phyloP scores from a whole-genome alignment of 345 rosid species.

The Aquilaria yunnanensis region DNA sequence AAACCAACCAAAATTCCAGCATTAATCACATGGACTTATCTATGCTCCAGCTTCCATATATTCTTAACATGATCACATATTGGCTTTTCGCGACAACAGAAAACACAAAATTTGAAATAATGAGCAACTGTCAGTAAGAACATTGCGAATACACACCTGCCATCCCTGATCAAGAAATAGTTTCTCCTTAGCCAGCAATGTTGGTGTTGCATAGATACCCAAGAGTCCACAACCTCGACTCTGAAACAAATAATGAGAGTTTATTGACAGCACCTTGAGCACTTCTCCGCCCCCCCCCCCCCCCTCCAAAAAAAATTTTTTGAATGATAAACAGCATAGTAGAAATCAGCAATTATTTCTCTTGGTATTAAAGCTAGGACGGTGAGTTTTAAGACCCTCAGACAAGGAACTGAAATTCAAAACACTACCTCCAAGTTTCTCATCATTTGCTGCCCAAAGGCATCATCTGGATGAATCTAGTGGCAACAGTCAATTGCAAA shows the following conservation, averaged over 20 bases:
- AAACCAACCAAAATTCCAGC: too few species aligned
- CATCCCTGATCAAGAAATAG: conserved; percentile 87
- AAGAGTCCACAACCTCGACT: conserved; percentile 93
- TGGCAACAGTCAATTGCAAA: conserved; percentile 14
- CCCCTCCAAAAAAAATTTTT: too few species aligned
- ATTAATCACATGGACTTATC: too few species aligned
- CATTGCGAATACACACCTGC: conserved; percentile 54
- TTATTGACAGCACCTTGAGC: too few species aligned
- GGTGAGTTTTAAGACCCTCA: conserved; percentile 5
- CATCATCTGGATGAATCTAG: conserved; percentile 95
- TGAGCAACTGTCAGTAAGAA: conserved; percentile 2
- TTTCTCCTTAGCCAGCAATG: conserved; percentile 74
- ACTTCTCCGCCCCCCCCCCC: too few species aligned
- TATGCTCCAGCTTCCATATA: too few species aligned
- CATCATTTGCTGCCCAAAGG: conserved; percentile 97
- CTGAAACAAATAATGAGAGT: conserved; percentile 33
- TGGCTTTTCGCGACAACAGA: too few species aligned
- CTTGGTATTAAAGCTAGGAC: background rate
- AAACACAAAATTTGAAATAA: background rate
- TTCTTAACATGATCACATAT: too few species aligned
- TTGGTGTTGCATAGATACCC: conserved; percentile 82
- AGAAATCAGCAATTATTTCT: too few species aligned
- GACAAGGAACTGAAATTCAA: conserved; percentile 8
- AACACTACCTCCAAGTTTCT: conserved; percentile 80
- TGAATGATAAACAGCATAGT: conserved; percentile 1